Evolutionary conservation across 2,329 filamentous ascomycete species (phyloP), one percentile per base, ranked within the genome.

Genomic region (Hypomyces perniciosus): DNA sequence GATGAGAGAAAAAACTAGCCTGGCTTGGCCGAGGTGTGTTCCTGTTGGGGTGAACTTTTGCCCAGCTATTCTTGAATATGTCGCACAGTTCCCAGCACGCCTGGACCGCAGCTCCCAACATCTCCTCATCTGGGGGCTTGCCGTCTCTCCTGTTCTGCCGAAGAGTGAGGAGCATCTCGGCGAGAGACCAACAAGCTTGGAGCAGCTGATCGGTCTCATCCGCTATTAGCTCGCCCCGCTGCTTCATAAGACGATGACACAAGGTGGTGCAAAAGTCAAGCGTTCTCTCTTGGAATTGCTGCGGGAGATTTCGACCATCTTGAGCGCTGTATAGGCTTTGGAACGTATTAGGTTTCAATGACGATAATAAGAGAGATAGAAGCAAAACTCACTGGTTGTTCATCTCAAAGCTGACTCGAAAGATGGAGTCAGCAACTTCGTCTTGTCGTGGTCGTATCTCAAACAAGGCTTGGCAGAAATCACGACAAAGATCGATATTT

Each of bases 191-290:
- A 64, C 91, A 96, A 26, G 90, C 88, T 50, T 85, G 80, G 4
- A 96, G 77, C 4, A 96, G 76, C 6, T 88, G 84, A 65, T 96
- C 90, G 0, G 89, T 92, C 61, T 96, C 89, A 20, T 20, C 20
- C 55, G 87, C 85, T 0, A 83, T 84, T 2, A 91, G 68, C 29
- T 88, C 85, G 48, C 81, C 86, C 51, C 88, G 81, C 67, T 96
- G 90, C 67, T 95, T 96, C 90, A 96, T 96, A n/a, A 96, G 72
- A 37, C 92, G 84, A 67, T 96, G 92, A 62, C 92, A 96, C 3
- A 97, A 69, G 0, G 92, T 95, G 58, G 96, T 86, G 62, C 96
- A 96, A 61, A 96, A 96, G 62, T 96, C 92, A 51, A 97, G 69
- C 0, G 92, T 96, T 52, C 91, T 78, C 68, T 96, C 91, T 47